phyloP scores from a whole-genome alignment of 179 eudicot species.

The Heliamphora pulchella region DNA sequence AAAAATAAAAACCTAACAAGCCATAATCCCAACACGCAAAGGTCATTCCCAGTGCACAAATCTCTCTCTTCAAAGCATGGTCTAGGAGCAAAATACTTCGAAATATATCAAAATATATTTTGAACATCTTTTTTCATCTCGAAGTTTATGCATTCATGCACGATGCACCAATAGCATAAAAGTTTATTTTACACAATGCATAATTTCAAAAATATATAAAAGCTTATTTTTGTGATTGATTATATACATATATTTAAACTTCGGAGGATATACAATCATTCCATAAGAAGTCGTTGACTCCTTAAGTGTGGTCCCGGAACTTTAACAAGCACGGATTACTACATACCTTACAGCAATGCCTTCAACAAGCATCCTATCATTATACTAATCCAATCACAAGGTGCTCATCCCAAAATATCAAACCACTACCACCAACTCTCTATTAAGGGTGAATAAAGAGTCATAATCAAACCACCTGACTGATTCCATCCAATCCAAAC shows the following conservation, averaged over 20 bases:
- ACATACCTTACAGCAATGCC: background rate
- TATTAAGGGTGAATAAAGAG: too few relatives aligned
- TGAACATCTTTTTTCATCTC: background rate
- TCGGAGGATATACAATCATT: background rate
- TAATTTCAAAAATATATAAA: background rate
- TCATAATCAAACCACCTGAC: too few relatives aligned
- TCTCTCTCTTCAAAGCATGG: background rate
- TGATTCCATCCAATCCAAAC: too few relatives aligned
- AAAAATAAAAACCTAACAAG: background rate
- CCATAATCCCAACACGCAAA: slow-evolving; percentile 1
- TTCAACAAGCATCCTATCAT: background rate
- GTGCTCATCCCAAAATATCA: background rate
- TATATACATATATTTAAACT: background rate
- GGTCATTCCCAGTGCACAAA: background rate
- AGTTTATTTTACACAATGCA: background rate
- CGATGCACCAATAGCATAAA: background rate
- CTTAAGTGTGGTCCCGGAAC: background rate
- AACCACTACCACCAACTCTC: background rate
- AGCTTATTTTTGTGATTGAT: too few relatives aligned
- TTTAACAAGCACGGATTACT: background rate
- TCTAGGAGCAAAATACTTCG: background rate
- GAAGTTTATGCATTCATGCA: background rate
- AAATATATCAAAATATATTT: background rate
- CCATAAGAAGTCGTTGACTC: background rate
- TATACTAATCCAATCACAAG: background rate